Evolutionary conservation across 495 filamentous ascomycete genomes (phyloP), one percentile per base, ranked within the genome.

Genomic region (Stereocaulon alpinum): DNA sequence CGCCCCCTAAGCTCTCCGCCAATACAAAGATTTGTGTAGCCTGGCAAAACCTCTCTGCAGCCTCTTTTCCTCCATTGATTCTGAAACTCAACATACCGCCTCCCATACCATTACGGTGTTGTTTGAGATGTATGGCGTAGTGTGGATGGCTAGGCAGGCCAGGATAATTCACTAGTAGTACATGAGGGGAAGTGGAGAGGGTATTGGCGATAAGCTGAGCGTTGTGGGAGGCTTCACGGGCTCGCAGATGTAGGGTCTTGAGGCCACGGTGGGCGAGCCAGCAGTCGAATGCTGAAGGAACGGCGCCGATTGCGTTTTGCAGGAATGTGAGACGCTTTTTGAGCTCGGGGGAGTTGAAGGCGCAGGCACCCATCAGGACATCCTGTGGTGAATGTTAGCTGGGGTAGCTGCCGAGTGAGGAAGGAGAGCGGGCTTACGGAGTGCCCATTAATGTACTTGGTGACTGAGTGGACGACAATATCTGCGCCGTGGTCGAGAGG

Each of bases 371-470:
- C 93, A 99, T 99, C 55, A 96, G 80, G n/a, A 99, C 93, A 70
- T 99, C 92, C 72, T 84, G 78, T n/a, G 12, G 40, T 2, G 12
- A 6, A 7, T n/a, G 52, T 73, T 57, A 74, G 67, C 41, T 42
- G 49, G 20, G 53, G 29, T 40, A n/a, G 22, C 22, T 43, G 18
- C 11, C 49, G 52, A 30, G 24, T 15, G 27, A 58, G 27, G 30
- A 22, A n/a, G 11, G 14, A 3, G 10, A 30, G 47, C 12, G 47
- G 49, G 66, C 76, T 51, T 71, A 81, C 80, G 12, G 82, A 86
- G 74, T 99, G 93, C 7, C 93, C 93, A 69, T 99, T 99, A 72
- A 99, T 97, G 74, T 97, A 99, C 72, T 99, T 99, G 9, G 93
- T 99, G n/a, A 99, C 93, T 42, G 86, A 91, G 77, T 99, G 93